Conservation (phyloP, 371 early-diverging fungal genomes). For the Zychaea mexicana region DNA sequence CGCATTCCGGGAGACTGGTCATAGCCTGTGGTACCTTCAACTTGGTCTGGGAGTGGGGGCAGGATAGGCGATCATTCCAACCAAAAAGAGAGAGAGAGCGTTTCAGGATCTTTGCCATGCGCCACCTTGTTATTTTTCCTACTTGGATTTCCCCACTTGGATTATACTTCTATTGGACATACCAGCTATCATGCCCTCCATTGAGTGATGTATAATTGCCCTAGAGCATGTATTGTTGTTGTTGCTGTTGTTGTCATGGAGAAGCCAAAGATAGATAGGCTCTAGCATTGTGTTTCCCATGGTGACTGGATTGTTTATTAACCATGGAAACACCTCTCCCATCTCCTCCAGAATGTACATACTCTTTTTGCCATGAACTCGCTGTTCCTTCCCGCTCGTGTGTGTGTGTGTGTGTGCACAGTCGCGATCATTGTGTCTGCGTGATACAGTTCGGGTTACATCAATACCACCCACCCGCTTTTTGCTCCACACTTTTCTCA, state of each 20-base stretch:
- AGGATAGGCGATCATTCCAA: neutral
- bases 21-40: neutral
- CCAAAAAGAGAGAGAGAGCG: neutral
- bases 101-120: neutral
- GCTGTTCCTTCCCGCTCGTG: no score
- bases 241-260: neutral
- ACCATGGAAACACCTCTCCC: neutral
- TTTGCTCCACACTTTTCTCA: neutral
- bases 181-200: no score
- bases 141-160: neutral
- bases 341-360: neutral
- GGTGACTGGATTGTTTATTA: constrained; percentile 2
- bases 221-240: neutral
- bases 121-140: neutral
- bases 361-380: no score
- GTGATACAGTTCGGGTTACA: constrained; percentile 3
- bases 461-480: neutral
- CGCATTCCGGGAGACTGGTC: neutral
- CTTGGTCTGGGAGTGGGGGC: constrained; percentile 9
- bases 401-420: no score
- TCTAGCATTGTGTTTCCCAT: neutral
- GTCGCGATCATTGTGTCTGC: neutral
- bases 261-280: neutral
- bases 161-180: neutral
- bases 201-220: no score